These are phyloP conservation scores for Apiotrichum sp. DNA, from an alignment of 1,284 basidiomycete genomes.

Conservation along the genomic window DNA sequence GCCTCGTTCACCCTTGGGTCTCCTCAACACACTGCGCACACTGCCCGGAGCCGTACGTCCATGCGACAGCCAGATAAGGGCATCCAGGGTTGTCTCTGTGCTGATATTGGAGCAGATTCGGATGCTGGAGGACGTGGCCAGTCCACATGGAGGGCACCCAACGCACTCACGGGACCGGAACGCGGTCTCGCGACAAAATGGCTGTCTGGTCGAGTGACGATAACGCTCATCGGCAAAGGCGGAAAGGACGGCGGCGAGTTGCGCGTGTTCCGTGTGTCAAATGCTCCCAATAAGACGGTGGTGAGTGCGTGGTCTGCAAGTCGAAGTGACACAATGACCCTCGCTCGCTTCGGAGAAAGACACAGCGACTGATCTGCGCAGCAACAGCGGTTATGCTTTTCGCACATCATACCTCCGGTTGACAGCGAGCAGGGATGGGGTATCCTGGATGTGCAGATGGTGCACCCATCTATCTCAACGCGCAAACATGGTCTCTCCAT, in stretches of 20 bases:
- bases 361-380: not conserved
- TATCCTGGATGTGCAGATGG: constrained; percentile 14
- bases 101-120: not conserved
- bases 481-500: constrained; percentile 8
- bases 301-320: not conserved
- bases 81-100: too few relatives aligned
- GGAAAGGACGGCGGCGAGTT: constrained; percentile 14
- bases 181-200: constrained; percentile 6
- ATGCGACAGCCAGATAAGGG: too few relatives aligned
- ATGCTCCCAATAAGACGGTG: not conserved
- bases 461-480: constrained; percentile 12
- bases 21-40: not conserved
- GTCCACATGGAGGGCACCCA: not conserved
- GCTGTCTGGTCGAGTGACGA: constrained; percentile 1
- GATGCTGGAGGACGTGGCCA: not conserved
- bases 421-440: constrained; percentile 3
- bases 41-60: not conserved
- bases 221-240: constrained; percentile 9
- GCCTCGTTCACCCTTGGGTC: constrained; percentile 1
- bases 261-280: constrained; percentile 3
- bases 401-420: not conserved
- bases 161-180: constrained; percentile 8
- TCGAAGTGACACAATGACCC: not conserved
- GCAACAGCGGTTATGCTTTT: constrained; percentile 6
- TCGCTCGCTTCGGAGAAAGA: too few relatives aligned